Percentiles rank a stretch among this genome's conserved stretches.
Evolutionary conservation across 106 monocot species (phyloP).

Genomic region (Phalaenopsis equestris): DNA sequence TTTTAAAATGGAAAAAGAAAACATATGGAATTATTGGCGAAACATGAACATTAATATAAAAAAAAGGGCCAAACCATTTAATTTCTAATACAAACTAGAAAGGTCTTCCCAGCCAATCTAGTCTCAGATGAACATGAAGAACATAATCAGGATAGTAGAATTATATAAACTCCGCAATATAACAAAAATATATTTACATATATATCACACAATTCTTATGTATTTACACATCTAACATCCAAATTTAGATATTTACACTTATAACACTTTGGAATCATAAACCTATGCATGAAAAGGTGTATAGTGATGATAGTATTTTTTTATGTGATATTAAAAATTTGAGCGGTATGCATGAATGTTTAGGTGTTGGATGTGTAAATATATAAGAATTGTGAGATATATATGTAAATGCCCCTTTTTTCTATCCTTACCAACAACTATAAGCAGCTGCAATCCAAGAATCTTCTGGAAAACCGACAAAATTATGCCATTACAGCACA

Average conservation of each 20-base stretch:
- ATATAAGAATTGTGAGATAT: too few species aligned
- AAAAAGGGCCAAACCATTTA: conserved; percentile 16
- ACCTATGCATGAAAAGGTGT: too few species aligned
- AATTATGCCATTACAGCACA: conserved; percentile 26
- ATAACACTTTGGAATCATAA: too few species aligned
- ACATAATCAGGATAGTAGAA: not conserved
- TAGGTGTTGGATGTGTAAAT: too few species aligned
- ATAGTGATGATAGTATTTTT: too few species aligned
- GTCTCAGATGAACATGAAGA: not conserved
- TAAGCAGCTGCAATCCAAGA: conserved; percentile 34
- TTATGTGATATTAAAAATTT: too few species aligned
- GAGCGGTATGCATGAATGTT: too few species aligned
- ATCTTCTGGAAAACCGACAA: conserved; percentile 30
- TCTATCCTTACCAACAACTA: conserved; percentile 46
- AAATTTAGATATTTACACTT: too few species aligned
- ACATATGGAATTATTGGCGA: not conserved
- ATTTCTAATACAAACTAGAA: not conserved
- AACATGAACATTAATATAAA: not conserved
- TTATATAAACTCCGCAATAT: not conserved
- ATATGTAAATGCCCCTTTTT: not conserved
- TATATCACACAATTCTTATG: too few species aligned
- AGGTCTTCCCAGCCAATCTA: not conserved
- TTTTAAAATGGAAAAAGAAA: not conserved
- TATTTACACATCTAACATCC: too few species aligned
- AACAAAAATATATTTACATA: too few species aligned